Evolutionary conservation across 192 early-diverging fungal genomes (phyloP).

Genomic region (Rhizoclosmatium globosum): DNA sequence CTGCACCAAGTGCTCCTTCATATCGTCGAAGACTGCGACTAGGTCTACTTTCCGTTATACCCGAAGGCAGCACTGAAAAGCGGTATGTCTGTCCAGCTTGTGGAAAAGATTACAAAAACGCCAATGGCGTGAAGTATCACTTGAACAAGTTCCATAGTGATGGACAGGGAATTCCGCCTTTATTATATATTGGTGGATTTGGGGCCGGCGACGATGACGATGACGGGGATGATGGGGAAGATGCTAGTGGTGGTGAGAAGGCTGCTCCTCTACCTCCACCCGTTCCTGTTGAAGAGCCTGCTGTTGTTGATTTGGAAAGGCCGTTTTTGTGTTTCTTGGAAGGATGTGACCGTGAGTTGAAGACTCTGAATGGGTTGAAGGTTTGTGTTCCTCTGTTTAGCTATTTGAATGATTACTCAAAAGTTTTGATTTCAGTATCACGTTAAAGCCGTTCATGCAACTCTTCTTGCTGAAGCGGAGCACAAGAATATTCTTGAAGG

Average conservation of each 20-base stretch:
- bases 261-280: neutral
- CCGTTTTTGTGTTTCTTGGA: conserved; percentile 73
- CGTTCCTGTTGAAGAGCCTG: neutral
- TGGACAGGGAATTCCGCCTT: conserved; percentile 14
- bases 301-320: conserved; percentile 12
- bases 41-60: conserved; percentile 1
- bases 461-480: conserved; percentile 12
- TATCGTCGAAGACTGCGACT: conserved; percentile 19
- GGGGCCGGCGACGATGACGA: neutral
- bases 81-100: conserved; percentile 25
- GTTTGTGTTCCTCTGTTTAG: neutral
- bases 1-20: neutral
- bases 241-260: neutral
- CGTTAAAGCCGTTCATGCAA: conserved; percentile 10
- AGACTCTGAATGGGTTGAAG: conserved; percentile 93
- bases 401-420: neutral
- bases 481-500: conserved; percentile 5
- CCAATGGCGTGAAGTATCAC: conserved; percentile 96
- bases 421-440: conserved; percentile 22
- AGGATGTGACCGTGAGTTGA: conserved; percentile 91
- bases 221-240: neutral
- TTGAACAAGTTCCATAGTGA: conserved; percentile 65
- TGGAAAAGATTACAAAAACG: conserved; percentile 88
- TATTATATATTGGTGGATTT: conserved; percentile 5
- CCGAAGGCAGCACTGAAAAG: conserved; percentile 1